These are phyloP conservation scores for Casuarina equisetifolia DNA, from an alignment of 306 rosid genomes.

Conservation along the genomic window DNA sequence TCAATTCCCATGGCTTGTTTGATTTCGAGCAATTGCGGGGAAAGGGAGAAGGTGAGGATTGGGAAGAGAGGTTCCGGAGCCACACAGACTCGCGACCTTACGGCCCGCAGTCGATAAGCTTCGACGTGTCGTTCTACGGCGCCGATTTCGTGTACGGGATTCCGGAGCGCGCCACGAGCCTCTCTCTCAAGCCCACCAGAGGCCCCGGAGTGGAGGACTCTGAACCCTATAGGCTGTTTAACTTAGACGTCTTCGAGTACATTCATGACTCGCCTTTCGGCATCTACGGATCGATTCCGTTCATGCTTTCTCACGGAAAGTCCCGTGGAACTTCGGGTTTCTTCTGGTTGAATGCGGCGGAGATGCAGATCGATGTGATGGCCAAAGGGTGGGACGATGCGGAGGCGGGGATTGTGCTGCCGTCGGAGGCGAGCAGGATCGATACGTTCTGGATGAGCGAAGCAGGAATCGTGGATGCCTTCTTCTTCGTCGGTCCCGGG, in stretches of 20 bases:
- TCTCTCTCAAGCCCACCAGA: conserved; percentile 73
- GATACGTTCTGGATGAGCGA: conserved; percentile 97
- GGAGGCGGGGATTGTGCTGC: conserved; percentile 59
- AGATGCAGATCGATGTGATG: conserved; percentile 97
- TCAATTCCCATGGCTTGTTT: conserved; percentile 80
- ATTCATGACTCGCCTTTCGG: conserved; percentile 84
- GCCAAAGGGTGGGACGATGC: conserved; percentile 85
- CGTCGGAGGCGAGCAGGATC: conserved; percentile 60
- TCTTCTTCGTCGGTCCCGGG: conserved; percentile 78
- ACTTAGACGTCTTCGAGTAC: conserved; percentile 88
- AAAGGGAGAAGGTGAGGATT: conserved; percentile 69
- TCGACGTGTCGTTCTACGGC: conserved; percentile 77
- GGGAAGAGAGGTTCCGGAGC: conserved; percentile 73
- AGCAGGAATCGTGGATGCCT: conserved; percentile 82
- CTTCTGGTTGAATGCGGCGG: conserved; percentile 95
- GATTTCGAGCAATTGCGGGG: conserved; percentile 76
- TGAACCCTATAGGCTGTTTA: conserved; percentile 86
- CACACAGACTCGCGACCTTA: conserved; percentile 77
- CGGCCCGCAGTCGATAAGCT: conserved; percentile 92
- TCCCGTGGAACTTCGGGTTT: conserved; percentile 68
- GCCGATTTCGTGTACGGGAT: conserved; percentile 90
- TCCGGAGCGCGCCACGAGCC: conserved; percentile 80
- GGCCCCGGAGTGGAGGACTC: conserved; percentile 83
- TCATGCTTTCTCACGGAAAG: conserved; percentile 91
- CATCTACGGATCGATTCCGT: conserved; percentile 83